Evolutionary conservation across 208 protist species (phyloP).

Genomic region (Entamoeba moshkovskii): DNA sequence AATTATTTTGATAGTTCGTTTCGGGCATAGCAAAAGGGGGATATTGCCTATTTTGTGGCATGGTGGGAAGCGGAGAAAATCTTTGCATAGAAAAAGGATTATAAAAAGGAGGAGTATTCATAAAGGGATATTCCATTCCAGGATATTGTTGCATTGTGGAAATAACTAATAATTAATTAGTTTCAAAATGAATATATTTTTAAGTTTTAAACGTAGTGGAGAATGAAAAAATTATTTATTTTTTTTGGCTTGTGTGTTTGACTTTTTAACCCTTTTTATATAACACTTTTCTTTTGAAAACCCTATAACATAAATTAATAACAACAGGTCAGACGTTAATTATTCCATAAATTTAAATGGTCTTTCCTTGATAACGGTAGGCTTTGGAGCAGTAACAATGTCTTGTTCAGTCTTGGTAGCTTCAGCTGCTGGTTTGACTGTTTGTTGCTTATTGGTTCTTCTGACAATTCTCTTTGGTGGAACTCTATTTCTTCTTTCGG

Average conservation of each 20-base stretch:
- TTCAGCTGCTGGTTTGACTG: background rate
- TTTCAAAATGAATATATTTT: no score
- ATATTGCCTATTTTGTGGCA: background rate
- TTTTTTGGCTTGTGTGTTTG: no score
- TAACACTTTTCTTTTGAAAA: no score
- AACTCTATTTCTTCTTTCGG: slow-evolving; percentile 47
- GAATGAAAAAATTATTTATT: no score
- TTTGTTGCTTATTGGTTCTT: background rate
- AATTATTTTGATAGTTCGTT: background rate
- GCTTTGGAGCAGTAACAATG: background rate
- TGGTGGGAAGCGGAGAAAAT: background rate
- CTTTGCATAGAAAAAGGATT: background rate
- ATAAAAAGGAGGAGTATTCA: background rate
- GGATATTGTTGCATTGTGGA: background rate
- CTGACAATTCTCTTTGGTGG: slow-evolving; percentile 35
- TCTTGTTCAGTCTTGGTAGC: background rate
- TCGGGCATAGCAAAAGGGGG: background rate
- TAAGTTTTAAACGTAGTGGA: no score
- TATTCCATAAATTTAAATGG: background rate
- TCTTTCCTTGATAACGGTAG: background rate
- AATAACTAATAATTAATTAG: no score
- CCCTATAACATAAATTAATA: no score
- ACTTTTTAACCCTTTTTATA: no score
- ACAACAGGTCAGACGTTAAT: slow-evolving; percentile 6
- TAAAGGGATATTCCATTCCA: background rate